A percentile compares a stretch with the other conserved stretches of the same genome.
Evolutionary conservation across 129 eudicot genomes (phyloP).

Genomic region (Tagetes erecta): DNA sequence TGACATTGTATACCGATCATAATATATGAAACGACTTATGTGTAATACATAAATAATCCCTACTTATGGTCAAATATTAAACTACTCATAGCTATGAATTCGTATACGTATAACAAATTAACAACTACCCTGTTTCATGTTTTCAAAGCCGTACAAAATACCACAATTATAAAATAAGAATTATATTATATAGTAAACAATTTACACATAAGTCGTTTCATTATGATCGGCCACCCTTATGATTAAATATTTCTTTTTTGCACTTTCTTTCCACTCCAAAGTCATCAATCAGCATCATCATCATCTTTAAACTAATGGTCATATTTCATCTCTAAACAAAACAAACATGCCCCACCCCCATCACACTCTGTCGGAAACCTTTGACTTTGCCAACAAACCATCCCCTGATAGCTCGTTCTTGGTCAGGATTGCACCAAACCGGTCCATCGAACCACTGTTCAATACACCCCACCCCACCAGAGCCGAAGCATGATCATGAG

Average conservation of each 20-base stretch:
- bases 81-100: background rate
- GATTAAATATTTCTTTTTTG: slow-evolving; percentile 27
- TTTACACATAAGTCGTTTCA: slow-evolving; percentile 12
- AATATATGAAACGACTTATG: no score
- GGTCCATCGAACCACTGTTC: slow-evolving; percentile 7
- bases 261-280: slow-evolving; percentile 35
- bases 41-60: no score
- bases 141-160: slow-evolving; percentile 10
- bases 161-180: background rate
- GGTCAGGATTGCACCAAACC: background rate
- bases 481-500: slow-evolving; percentile 21
- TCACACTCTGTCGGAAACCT: slow-evolving; percentile 39
- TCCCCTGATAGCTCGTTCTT: background rate
- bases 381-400: slow-evolving; percentile 28
- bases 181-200: background rate
- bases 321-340: slow-evolving; percentile 27
- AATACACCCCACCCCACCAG: background rate
- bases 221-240: slow-evolving; percentile 22
- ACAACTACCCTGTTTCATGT: background rate
- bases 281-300: slow-evolving; percentile 29
- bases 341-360: slow-evolving; percentile 29
- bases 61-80: background rate
- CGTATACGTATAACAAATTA: slow-evolving; percentile 7
- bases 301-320: slow-evolving; percentile 38
- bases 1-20: no score